Percentiles rank a stretch among this genome's conserved stretches.
phyloP scores from a whole-genome alignment of 805 yeast species.

The Zygosaccharomyces siamensis region DNA sequence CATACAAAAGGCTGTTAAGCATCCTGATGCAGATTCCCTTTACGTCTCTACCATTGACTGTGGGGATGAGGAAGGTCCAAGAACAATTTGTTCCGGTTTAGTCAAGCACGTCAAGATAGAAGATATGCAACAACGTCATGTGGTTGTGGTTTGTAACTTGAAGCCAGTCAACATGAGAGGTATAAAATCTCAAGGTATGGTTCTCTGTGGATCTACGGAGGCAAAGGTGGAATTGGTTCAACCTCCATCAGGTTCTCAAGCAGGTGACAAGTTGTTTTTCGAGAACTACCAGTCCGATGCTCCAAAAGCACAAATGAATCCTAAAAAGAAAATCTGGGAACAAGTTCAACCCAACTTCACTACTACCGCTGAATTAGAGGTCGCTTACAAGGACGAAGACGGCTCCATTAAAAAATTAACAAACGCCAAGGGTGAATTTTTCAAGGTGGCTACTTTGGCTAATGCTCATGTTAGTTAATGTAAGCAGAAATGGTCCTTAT shows the following conservation, averaged over 20 bases:
- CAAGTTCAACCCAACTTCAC: constrained; percentile 86
- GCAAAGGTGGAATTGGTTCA: constrained; percentile 81
- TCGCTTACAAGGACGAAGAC: constrained; percentile 63
- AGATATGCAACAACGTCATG: constrained; percentile 91
- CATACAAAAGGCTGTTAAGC: constrained; percentile 93
- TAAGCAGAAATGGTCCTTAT: too few species aligned
- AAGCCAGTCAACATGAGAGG: constrained; percentile 99
- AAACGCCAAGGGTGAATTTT: constrained; percentile 71
- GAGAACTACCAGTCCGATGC: constrained; percentile 77
- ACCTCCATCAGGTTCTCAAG: constrained; percentile 87
- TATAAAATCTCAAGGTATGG: constrained; percentile 93
- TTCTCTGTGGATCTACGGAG: constrained; percentile 82
- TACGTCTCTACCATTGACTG: constrained; percentile 94
- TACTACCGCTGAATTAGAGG: constrained; percentile 70
- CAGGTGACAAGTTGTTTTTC: constrained; percentile 96
- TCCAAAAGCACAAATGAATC: constrained; percentile 90
- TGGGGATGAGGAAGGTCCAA: constrained; percentile 96
- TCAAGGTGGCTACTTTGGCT: constrained; percentile 67
- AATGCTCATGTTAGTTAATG: constrained; percentile 57
- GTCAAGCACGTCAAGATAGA: constrained; percentile 86
- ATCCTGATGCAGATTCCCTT: constrained; percentile 95
- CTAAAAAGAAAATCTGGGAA: constrained; percentile 98
- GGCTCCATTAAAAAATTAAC: constrained; percentile 62
- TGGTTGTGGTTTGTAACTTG: constrained; percentile 88
- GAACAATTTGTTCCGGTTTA: constrained; percentile 97